Evolutionary conservation across 768 basidiomycete species (phyloP), one percentile per base, ranked within the genome.

Genomic region (Agaricus sinodeliciosus): DNA sequence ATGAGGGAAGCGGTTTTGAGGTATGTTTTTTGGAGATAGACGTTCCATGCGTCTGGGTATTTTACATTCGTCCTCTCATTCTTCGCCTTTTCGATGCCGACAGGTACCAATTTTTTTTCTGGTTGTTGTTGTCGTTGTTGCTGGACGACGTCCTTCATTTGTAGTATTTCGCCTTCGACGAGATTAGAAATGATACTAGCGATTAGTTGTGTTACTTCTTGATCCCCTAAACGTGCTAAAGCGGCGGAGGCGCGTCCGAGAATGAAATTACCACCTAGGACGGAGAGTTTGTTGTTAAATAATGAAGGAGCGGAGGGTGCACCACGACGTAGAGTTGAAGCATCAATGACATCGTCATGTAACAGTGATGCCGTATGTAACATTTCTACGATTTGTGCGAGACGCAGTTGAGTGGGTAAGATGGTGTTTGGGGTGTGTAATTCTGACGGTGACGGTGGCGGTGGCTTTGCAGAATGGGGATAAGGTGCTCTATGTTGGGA

Each of bases 351-450:
- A 63, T 97, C 94, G 76, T 96, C 94, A 62, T 97, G 94, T 7
- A 97, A 69, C n/a, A 96, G 77, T 5, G 91, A 94, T 2, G 94
- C 94, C 26, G 94, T 92, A 61, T 97, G 94, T 56, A 97, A 89
- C 90, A 96, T 92, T 65, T 97, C 94, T 41, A 92, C 86, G 34
- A 97, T 93, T 60, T 93, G 90, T 0, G 94, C 94, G 26, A 97
- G 81, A n/a, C 94, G 83, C 13, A 76, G 68, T 65, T 96, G 94
- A 0, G 94, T 89, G 4, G 94, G 92, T 3, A 97, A 79, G 37
- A 88, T 68, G 57, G 59, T 55, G 8, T 49, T 42, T 15, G 46
- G 50, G 8, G 16, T 36, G 48, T 53, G 56, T 36, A 55, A 48
- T 26, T 48, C 26, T 41, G 57, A 45, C 48, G 50, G 13, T 22